Evolutionary conservation across 768 basidiomycete species (phyloP).

Genomic region (Suillus fuscotomentosus): DNA sequence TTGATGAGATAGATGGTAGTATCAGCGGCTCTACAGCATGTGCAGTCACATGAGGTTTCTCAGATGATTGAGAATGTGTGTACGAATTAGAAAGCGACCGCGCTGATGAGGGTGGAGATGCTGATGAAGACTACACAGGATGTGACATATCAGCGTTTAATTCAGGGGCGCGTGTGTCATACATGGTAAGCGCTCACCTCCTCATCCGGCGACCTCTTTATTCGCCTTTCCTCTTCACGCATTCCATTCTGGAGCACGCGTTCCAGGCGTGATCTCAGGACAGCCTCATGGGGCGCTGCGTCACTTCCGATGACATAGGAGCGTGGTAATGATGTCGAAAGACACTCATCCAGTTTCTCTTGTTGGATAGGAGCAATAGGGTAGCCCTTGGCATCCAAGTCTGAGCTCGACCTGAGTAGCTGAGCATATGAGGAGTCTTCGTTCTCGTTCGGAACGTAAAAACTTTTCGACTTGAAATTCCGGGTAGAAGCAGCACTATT

Average conservation of each 20-base stretch:
- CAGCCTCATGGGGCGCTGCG: conserved; percentile 50
- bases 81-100: conserved; percentile 25
- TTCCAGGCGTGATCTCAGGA: conserved; percentile 52
- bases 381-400: conserved; percentile 18
- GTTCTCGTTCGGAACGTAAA: conserved; percentile 34
- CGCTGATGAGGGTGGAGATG: conserved; percentile 28
- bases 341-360: conserved; percentile 21
- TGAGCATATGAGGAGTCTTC: conserved; percentile 24
- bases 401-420: conserved; percentile 25
- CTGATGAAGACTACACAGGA: conserved; percentile 22
- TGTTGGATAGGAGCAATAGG: conserved; percentile 10
- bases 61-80: conserved; percentile 25
- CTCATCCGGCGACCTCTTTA: conserved; percentile 13
- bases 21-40: conserved; percentile 17
- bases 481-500: conserved; percentile 19
- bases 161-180: not conserved
- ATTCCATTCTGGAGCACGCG: conserved; percentile 41
- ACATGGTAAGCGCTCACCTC: conserved; percentile 21
- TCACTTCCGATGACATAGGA: conserved; percentile 16
- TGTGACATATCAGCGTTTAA: conserved; percentile 5
- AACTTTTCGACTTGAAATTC: conserved; percentile 12
- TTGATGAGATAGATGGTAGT: conserved; percentile 6
- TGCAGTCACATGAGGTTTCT: conserved; percentile 21
- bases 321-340: conserved; percentile 16
- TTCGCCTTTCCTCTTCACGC: conserved; percentile 10